Conservation (phyloP, 331 rosid genomes). For the Telfairia occidentalis region DNA sequence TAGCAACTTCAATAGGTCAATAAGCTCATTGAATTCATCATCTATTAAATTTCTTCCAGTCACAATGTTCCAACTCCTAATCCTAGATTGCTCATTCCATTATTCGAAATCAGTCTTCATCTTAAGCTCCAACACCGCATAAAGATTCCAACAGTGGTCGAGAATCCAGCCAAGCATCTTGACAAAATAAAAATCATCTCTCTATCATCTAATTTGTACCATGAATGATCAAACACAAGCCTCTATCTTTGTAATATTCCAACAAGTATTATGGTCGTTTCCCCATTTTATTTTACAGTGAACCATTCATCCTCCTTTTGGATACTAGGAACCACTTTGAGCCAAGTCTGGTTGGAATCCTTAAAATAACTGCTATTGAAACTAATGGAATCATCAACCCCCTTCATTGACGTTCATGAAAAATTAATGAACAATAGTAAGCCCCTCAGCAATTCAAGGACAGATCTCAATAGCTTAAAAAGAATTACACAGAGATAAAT, state of each 20-base stretch:
- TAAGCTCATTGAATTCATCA: not conserved
- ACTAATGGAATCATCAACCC: no score
- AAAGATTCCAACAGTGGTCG: not conserved
- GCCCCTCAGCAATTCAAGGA: not conserved
- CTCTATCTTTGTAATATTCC: not conserved
- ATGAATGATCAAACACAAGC: not conserved
- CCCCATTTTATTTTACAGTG: not conserved
- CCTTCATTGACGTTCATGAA: not conserved
- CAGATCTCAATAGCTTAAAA: not conserved
- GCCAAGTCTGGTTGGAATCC: not conserved
- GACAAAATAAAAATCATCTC: not conserved
- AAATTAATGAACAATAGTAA: not conserved
- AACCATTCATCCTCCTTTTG: not conserved
- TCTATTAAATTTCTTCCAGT: not conserved
- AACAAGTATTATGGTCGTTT: not conserved
- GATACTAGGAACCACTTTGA: not conserved
- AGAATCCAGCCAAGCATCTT: not conserved
- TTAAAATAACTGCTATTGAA: not conserved
- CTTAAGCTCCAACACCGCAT: not conserved
- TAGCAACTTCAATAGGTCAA: not conserved
- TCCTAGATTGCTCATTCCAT: not conserved
- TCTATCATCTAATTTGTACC: not conserved
- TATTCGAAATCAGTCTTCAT: not conserved
- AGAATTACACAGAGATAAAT: not conserved
- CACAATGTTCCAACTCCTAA: not conserved